Conservation (phyloP, 495 filamentous ascomycete genomes). For the Xylaria flabelliformis region DNA sequence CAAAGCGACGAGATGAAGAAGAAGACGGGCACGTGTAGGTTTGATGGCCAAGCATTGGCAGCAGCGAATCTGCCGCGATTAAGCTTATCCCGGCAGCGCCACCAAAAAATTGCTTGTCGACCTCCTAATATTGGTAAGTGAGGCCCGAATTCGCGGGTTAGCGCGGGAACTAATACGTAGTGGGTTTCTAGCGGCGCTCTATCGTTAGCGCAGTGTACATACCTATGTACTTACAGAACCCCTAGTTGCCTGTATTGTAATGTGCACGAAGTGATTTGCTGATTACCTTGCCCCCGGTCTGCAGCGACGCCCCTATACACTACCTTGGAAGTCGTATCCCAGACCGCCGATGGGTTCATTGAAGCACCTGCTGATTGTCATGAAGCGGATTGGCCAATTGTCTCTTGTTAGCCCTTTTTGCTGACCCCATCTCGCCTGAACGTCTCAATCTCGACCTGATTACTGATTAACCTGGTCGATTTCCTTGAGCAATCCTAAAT, state of each 20-base stretch:
- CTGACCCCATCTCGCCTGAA: not conserved
- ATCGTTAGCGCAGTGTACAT: not conserved
- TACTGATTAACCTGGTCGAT: not conserved
- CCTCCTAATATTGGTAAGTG: conserved; percentile 14
- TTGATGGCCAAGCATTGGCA: conserved; percentile 35
- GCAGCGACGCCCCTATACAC: not conserved
- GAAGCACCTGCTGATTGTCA: conserved; percentile 7
- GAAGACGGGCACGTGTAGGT: conserved; percentile 32
- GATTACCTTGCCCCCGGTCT: not conserved
- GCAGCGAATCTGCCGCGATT: not conserved
- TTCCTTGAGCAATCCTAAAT: not conserved
- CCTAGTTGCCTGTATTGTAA: not conserved
- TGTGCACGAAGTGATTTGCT: conserved; percentile 13
- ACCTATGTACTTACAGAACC: not conserved
- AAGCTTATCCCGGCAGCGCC: conserved; percentile 15
- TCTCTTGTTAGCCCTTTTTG: not conserved
- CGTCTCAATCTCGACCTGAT: not conserved
- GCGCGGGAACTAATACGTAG: not conserved
- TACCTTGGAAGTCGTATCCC: not conserved
- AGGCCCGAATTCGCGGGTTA: not conserved
- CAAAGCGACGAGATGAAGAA: not conserved
- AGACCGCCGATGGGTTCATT: too few relatives aligned
- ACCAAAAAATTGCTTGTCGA: conserved; percentile 15
- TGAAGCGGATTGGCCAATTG: not conserved
- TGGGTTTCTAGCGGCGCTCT: too few relatives aligned